Base-by-base conservation (phyloP, 2,329 filamentous ascomycete species). In the Tolypocladium ophioglossoides region DNA sequence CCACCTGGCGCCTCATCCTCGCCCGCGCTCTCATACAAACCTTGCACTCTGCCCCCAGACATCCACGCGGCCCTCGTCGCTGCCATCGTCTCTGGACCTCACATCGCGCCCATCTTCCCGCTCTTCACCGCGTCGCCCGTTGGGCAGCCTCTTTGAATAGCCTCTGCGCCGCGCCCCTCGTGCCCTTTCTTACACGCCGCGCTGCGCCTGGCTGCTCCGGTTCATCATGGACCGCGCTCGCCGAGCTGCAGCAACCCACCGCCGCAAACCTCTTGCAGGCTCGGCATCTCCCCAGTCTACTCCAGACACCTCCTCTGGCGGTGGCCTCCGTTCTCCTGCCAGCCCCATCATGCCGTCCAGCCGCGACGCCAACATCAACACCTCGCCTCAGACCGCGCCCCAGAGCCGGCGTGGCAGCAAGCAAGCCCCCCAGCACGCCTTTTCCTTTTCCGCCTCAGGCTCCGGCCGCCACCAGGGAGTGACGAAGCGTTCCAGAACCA, bases 401-500 rank as follows among this genome's bases (percentile, higher is more conserved):
- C 63, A 61, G 52, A 63, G 57, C 56, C 64, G 68, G 50, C 68
- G 68, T 53, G 62, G 63, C 51, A 70, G 64, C 59, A 70, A 68
- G 61, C 59, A 64, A 59, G 60, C 65, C 51, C 62, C 70, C 50
- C 66, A 70, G 44, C 66, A 68, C 55, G 61, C 68, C n/a, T 65
- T 70, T 52, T 67, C 68, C 55, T 70, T 72, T 53, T 70, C 72
- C 22, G 66, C 70, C 22, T 65, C 70, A 12, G 62, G 60, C 27
- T 60, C 62, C 41, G 62, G 56, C 54, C 65, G 68, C 50, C 58
- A 59, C 54, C 57, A 61, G 55, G 65, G 58, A 61, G 57, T 66
- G 44, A 76, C 72, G 54, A 77, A 72, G 57, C 71, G 76, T 34
- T 72, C 70, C 51, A 72, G 72, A 51, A 73, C 70, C 53, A 72